phyloP scores from a whole-genome alignment of 495 filamentous ascomycete genomes.

The Aspergillus hancockii region DNA sequence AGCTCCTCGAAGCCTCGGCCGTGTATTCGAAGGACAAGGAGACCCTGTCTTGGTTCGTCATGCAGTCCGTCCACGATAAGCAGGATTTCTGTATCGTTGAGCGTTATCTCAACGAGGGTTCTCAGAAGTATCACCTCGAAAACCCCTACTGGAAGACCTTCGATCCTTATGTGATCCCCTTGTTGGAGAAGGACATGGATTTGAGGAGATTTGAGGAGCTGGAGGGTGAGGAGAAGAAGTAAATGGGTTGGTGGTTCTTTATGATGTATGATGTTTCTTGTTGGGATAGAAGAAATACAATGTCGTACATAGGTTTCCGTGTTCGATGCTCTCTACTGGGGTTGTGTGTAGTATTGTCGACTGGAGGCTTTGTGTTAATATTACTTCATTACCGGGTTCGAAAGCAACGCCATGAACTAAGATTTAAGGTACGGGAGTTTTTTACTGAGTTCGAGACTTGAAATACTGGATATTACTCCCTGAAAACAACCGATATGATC shows the following conservation, averaged over 20 bases:
- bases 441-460: too few species aligned
- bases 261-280: background rate
- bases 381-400: too few species aligned
- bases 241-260: background rate
- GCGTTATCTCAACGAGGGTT: slow-evolving; percentile 58
- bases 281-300: background rate
- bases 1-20: slow-evolving; percentile 65
- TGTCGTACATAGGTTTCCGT: background rate
- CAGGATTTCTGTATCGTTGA: slow-evolving; percentile 71
- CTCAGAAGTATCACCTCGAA: slow-evolving; percentile 62
- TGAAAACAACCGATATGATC: too few species aligned
- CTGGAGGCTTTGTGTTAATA: too few species aligned
- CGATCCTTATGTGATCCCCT: slow-evolving; percentile 63
- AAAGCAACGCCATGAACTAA: too few species aligned
- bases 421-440: too few species aligned
- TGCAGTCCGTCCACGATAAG: slow-evolving; percentile 64
- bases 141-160: slow-evolving; percentile 74
- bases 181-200: slow-evolving; percentile 66
- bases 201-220: slow-evolving; percentile 61
- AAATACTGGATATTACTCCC: too few species aligned
- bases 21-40: slow-evolving; percentile 68
- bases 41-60: slow-evolving; percentile 66
- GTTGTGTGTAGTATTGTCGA: too few species aligned
- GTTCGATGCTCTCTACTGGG: background rate
- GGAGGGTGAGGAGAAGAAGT: slow-evolving; percentile 12